Conservation (phyloP, 2,329 filamentous ascomycete genomes). For the Phialocephala subalpina region DNA sequence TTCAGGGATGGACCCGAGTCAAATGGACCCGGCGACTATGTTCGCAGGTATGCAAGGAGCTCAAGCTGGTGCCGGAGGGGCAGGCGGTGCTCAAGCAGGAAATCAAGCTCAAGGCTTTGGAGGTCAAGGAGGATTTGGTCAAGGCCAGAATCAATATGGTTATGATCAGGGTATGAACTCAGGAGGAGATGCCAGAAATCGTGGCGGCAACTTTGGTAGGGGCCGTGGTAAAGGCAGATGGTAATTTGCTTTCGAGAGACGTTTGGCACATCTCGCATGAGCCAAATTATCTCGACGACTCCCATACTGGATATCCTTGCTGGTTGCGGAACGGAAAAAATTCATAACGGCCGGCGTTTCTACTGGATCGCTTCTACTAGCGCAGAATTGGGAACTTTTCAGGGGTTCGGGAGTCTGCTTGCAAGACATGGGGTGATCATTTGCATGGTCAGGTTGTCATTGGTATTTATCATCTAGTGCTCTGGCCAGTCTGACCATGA, state of each 20-base stretch:
- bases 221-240: constrained; percentile 39
- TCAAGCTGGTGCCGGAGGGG: constrained; percentile 47
- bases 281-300: not conserved
- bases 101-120: constrained; percentile 56
- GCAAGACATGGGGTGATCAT: not conserved
- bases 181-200: constrained; percentile 37
- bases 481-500: not conserved
- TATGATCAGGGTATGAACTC: constrained; percentile 42
- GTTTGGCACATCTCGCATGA: not conserved
- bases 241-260: constrained; percentile 1
- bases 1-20: constrained; percentile 68
- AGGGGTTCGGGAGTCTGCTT: constrained; percentile 17
- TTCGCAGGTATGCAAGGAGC: constrained; percentile 64
- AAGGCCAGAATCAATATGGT: constrained; percentile 43
- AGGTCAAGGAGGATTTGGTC: constrained; percentile 56
- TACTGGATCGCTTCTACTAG: not conserved
- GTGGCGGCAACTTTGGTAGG: constrained; percentile 44
- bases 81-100: constrained; percentile 58
- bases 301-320: not conserved
- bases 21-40: constrained; percentile 72
- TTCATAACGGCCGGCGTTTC: not conserved
- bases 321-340: not conserved
- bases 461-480: not conserved
- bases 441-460: constrained; percentile 8
- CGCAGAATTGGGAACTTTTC: constrained; percentile 8